Percentiles rank a stretch among this genome's conserved stretches.
Conservation (phyloP, 805 yeast species). For the Candida hungchunana region DNA sequence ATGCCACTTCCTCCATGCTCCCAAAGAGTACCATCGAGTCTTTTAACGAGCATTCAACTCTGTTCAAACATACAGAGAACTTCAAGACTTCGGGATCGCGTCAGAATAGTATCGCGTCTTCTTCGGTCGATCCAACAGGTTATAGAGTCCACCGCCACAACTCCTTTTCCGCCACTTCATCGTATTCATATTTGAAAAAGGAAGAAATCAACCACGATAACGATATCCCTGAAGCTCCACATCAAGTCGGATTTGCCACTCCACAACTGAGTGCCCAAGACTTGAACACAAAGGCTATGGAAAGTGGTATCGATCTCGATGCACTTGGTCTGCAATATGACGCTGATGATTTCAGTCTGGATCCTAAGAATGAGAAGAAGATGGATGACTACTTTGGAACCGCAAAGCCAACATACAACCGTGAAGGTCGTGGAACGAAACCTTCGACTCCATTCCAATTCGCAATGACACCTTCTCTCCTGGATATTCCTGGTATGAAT, state of each 20-base stretch:
- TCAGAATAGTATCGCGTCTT: constrained; percentile 5
- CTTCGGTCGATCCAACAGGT: constrained; percentile 6
- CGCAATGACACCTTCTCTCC: constrained; percentile 24
- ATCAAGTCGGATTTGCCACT: constrained; percentile 75
- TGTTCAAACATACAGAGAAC: constrained; percentile 27
- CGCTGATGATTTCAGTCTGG: constrained; percentile 19
- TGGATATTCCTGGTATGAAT: constrained; percentile 33
- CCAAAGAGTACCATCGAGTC: constrained; percentile 17
- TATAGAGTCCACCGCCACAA: constrained; percentile 37
- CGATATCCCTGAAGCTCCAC: constrained; percentile 44
- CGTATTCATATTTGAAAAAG: constrained; percentile 31
- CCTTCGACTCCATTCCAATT: constrained; percentile 23
- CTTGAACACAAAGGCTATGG: constrained; percentile 29
- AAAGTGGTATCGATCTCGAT: constrained; percentile 35
- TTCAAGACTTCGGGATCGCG: constrained; percentile 8
- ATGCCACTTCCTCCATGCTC: constrained; percentile 2
- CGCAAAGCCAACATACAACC: neutral
- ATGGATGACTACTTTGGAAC: constrained; percentile 12
- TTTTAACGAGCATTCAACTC: constrained; percentile 24
- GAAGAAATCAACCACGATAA: constrained; percentile 6
- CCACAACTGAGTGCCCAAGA: constrained; percentile 64
- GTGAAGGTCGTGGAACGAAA: constrained; percentile 2
- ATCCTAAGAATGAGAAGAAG: constrained; percentile 18
- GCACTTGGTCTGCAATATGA: constrained; percentile 33
- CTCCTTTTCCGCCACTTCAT: constrained; percentile 40